Percentiles rank a stretch among this genome's conserved stretches.
Evolutionary conservation across 129 eudicot species (phyloP).

Genomic region (Helianthus tuberosus): DNA sequence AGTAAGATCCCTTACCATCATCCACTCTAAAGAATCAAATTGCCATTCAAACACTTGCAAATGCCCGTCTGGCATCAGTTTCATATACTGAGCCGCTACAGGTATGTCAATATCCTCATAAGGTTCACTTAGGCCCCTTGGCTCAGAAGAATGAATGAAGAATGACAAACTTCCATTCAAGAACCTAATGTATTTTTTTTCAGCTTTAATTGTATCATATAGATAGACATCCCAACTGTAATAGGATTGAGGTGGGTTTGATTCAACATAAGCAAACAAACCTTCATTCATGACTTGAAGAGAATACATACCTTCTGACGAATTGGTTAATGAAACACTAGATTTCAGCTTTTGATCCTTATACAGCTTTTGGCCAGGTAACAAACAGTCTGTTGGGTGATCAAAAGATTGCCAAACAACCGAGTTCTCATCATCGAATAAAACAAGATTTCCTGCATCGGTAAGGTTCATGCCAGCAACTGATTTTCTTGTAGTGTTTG

Average conservation of each 20-base stretch:
- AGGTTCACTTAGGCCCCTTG: conserved; percentile 25
- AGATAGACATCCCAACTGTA: too few species aligned
- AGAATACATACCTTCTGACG: not conserved
- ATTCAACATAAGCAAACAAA: conserved; percentile 5
- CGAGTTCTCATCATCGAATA: not conserved
- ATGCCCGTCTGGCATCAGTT: conserved; percentile 39
- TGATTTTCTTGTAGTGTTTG: conserved; percentile 16
- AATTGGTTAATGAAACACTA: not conserved
- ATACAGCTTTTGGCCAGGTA: conserved; percentile 27
- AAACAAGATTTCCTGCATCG: conserved; percentile 21
- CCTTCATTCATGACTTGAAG: not conserved
- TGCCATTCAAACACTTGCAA: conserved; percentile 33
- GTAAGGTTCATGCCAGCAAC: conserved; percentile 21
- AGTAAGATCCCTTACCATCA: conserved; percentile 29
- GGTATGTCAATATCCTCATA: not conserved
- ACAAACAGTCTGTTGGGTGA: conserved; percentile 36
- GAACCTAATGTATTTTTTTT: too few species aligned
- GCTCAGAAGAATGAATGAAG: conserved; percentile 13
- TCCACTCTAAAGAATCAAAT: conserved; percentile 15
- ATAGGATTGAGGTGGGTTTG: conserved; percentile 20
- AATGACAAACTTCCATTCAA: conserved; percentile 30
- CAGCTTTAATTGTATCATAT: too few species aligned
- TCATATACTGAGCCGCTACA: conserved; percentile 29
- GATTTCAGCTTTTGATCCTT: not conserved
- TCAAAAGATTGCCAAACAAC: conserved; percentile 42